Conservation (phyloP, 345 rosid species). For the Ceriops decandra region DNA sequence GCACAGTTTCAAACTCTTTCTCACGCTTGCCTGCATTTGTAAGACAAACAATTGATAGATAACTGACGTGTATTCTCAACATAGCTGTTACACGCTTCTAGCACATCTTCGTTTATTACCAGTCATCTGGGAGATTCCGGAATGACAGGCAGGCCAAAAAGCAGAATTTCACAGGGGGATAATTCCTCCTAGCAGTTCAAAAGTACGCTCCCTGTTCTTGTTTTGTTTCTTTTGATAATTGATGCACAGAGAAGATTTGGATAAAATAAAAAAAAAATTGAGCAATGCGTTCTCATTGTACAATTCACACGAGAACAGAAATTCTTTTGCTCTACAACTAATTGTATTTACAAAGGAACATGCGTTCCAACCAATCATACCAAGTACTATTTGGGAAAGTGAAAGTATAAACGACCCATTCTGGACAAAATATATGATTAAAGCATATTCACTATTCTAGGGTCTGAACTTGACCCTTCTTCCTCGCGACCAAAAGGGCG, state of each 20-base stretch:
- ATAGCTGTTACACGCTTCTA: neutral
- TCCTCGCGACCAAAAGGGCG: neutral
- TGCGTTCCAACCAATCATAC: constrained; percentile 1
- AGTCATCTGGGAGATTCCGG: constrained; percentile 94
- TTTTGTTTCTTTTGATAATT: neutral
- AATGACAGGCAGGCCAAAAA: constrained; percentile 63
- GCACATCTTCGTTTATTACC: constrained; percentile 33
- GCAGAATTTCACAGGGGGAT: constrained; percentile 64
- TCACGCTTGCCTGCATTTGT: constrained; percentile 55
- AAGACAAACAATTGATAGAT: neutral
- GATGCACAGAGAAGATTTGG: constrained; percentile 3
- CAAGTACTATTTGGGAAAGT: constrained; percentile 2
- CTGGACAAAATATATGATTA: constrained; percentile 1
- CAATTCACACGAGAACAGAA: too few species aligned
- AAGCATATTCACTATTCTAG: constrained; percentile 6
- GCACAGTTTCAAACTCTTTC: constrained; percentile 59
- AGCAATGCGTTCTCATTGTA: too few species aligned
- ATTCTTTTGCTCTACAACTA: too few species aligned
- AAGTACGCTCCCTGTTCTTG: constrained; percentile 11
- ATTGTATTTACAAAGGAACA: too few species aligned
- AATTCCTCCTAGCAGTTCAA: constrained; percentile 50
- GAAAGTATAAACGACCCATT: constrained; percentile 3
- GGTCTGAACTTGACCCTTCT: neutral
- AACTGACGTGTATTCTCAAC: neutral
- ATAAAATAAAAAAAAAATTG: too few species aligned